These are phyloP conservation scores for Eucalyptus leucophloia DNA, from an alignment of 345 rosid genomes.

Conservation along the genomic window DNA sequence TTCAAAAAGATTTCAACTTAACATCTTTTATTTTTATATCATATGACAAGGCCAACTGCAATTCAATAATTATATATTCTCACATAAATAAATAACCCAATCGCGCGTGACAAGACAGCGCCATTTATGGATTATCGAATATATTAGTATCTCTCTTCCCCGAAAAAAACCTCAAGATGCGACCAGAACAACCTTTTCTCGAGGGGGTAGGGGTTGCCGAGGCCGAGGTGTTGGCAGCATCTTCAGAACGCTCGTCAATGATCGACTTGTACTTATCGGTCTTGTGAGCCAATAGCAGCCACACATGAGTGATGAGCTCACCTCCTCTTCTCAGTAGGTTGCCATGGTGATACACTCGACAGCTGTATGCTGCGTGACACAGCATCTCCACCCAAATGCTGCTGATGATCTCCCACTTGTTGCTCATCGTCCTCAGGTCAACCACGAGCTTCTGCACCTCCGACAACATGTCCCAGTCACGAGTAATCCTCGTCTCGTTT, in stretches of 20 bases:
- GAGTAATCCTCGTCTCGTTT: neutral
- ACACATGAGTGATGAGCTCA: neutral
- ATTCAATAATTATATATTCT: no score
- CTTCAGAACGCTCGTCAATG: neutral
- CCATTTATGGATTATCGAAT: neutral
- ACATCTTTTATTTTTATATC: neutral
- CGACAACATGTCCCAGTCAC: neutral
- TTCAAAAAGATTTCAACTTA: no score
- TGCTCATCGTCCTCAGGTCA: neutral
- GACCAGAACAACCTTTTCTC: neutral
- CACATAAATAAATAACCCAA: accelerated
- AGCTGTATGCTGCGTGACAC: neutral
- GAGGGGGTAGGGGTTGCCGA: neutral
- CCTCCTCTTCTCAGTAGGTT: neutral
- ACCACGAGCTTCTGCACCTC: neutral
- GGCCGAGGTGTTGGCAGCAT: neutral
- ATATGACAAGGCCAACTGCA: neutral
- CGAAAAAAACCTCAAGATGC: neutral
- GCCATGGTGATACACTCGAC: neutral
- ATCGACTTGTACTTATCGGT: neutral
- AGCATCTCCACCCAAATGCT: neutral
- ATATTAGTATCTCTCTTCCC: neutral
- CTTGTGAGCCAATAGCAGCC: neutral
- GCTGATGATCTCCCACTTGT: neutral
- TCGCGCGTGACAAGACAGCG: neutral